phyloP scores from a whole-genome alignment of 441 rosid genomes.

The Biscutella laevigata region DNA sequence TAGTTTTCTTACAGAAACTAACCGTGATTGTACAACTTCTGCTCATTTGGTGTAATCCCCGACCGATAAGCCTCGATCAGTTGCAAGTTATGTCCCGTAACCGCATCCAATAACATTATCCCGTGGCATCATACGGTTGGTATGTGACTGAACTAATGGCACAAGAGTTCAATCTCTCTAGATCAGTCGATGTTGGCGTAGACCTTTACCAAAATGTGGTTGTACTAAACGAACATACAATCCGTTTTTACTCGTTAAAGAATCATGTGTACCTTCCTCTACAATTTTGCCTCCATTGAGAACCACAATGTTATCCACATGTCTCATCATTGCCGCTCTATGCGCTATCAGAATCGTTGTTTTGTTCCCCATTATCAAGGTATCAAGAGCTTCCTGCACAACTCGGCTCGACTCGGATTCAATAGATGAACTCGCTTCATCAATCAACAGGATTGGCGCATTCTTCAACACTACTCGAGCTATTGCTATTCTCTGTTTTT shows the following conservation, averaged over 20 bases:
- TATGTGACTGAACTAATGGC: conserved; percentile 3
- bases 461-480: conserved; percentile 93
- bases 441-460: conserved; percentile 84
- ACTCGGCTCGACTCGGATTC: conserved; percentile 97
- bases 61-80: conserved; percentile 1
- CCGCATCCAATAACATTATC: conserved; percentile 1
- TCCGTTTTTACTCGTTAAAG: conserved; percentile 71
- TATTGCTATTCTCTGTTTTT: conserved; percentile 91
- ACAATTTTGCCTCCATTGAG: conserved; percentile 92
- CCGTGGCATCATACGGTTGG: neutral
- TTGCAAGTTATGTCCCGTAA: conserved; percentile 7
- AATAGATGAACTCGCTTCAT: conserved; percentile 91
- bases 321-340: conserved; percentile 96
- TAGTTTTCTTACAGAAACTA: conserved; percentile 29
- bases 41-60: conserved; percentile 4
- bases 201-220: conserved; percentile 88
- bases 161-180: conserved; percentile 26
- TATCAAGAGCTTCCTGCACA: conserved; percentile 97
- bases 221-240: conserved; percentile 91
- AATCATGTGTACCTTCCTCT: conserved; percentile 89
- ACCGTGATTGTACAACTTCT: conserved; percentile 31
- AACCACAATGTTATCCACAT: conserved; percentile 92
- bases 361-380: conserved; percentile 90
- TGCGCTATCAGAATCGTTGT: conserved; percentile 95
- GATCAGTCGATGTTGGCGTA: conserved; percentile 79